Evolutionary conservation across 2,329 filamentous ascomycete genomes (phyloP).

Genomic region (Emergomyces pasteurianus): DNA sequence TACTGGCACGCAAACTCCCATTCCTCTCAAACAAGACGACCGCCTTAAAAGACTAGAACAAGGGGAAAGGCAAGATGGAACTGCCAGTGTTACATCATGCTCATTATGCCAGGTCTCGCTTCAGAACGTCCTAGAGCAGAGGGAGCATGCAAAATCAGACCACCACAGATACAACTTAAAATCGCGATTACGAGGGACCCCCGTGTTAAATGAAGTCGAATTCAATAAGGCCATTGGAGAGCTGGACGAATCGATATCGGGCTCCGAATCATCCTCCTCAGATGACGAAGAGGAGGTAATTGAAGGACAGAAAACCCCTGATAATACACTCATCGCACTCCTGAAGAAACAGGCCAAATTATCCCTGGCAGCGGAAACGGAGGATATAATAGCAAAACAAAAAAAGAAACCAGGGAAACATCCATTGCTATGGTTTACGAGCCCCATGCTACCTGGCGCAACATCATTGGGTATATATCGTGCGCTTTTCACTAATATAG

Average conservation of each 20-base stretch:
- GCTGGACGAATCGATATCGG: conserved; percentile 85
- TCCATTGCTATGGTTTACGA: conserved; percentile 77
- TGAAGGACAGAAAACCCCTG: conserved; percentile 33
- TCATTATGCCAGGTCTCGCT: conserved; percentile 67
- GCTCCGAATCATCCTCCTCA: conserved; percentile 54
- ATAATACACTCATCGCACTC: conserved; percentile 55
- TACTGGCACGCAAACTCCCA: conserved; percentile 25
- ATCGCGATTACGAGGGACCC: conserved; percentile 65
- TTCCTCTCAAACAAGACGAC: conserved; percentile 15
- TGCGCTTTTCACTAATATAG: conserved; percentile 61
- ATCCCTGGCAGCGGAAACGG: conserved; percentile 39
- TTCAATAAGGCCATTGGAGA: conserved; percentile 80
- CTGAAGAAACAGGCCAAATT: conserved; percentile 74
- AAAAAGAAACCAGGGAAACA: conserved; percentile 51
- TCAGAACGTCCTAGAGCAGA: conserved; percentile 62
- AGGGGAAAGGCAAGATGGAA: conserved; percentile 29
- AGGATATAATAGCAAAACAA: conserved; percentile 36
- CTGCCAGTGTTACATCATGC: conserved; percentile 57
- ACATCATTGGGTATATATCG: conserved; percentile 77
- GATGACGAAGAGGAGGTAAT: conserved; percentile 50
- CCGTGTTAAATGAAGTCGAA: conserved; percentile 62
- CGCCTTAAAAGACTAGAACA: conserved; percentile 19
- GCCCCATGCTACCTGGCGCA: conserved; percentile 60
- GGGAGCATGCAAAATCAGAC: conserved; percentile 77
- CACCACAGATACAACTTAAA: conserved; percentile 92